Percentiles rank a stretch among this genome's conserved stretches.
Evolutionary conservation across 768 basidiomycete species (phyloP).

Genomic region (Boletus bicolor): DNA sequence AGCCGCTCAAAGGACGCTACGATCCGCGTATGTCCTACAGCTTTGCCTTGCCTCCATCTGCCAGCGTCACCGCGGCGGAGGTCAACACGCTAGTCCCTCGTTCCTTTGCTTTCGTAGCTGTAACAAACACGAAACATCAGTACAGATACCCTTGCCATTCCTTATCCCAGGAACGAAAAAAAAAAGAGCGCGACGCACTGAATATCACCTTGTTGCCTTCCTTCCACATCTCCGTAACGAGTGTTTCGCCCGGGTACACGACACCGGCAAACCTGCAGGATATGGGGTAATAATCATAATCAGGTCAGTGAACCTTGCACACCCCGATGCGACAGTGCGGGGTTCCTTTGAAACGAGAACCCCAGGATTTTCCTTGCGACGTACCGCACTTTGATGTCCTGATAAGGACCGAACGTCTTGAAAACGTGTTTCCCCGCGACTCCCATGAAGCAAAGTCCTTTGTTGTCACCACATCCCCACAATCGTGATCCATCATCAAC

Average conservation of each 20-base stretch:
- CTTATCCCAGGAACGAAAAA: too few relatives aligned
- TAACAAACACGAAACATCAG: neutral
- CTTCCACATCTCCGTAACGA: conserved; percentile 98
- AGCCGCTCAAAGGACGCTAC: neutral
- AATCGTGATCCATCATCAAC: neutral
- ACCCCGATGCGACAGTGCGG: too few relatives aligned
- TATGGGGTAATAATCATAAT: neutral
- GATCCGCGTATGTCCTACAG: conserved; percentile 35
- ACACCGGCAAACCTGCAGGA: conserved; percentile 73
- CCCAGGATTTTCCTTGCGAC: conserved; percentile 18
- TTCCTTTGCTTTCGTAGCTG: conserved; percentile 89
- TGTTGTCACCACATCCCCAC: neutral
- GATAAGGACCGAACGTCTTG: conserved; percentile 79
- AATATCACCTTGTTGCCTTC: conserved; percentile 90
- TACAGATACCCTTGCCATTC: neutral
- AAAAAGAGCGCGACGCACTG: conserved; percentile 49
- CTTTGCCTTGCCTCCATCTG: conserved; percentile 53
- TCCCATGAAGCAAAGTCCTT: conserved; percentile 87
- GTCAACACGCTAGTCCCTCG: conserved; percentile 67
- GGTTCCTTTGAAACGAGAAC: neutral
- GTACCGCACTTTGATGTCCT: conserved; percentile 93
- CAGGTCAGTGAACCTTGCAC: neutral
- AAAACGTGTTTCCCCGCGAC: conserved; percentile 90
- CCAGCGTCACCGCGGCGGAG: conserved; percentile 78
- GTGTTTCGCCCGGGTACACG: conserved; percentile 93